Conservation (phyloP, 495 filamentous ascomycete species). For the Neurospora sp. region DNA sequence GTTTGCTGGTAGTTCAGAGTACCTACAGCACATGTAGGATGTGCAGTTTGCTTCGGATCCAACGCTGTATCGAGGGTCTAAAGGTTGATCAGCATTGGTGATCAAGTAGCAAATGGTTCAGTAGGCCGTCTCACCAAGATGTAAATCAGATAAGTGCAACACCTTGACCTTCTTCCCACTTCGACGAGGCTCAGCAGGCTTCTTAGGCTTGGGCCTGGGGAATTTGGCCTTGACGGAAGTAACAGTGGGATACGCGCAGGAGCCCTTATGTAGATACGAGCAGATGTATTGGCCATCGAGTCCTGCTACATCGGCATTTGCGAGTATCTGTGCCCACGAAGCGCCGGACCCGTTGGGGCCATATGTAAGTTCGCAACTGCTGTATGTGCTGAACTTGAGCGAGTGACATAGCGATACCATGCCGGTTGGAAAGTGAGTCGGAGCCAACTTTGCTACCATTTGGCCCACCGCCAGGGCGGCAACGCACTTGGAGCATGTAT, state of each 20-base stretch:
- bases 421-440: conserved; percentile 36
- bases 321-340: conserved; percentile 48
- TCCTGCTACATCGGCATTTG: conserved; percentile 43
- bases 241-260: conserved; percentile 38
- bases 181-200: conserved; percentile 29
- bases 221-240: conserved; percentile 39
- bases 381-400: conserved; percentile 32
- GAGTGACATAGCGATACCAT: conserved; percentile 41
- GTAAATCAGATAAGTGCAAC: conserved; percentile 50
- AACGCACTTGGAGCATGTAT: conserved; percentile 45
- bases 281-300: conserved; percentile 51
- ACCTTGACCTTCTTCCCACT: conserved; percentile 49
- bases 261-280: conserved; percentile 34
- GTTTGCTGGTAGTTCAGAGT: conserved; percentile 17
- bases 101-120: background rate
- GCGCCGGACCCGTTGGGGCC: conserved; percentile 38
- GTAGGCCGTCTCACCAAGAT: conserved; percentile 24
- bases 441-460: conserved; percentile 37
- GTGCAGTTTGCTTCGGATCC: conserved; percentile 49
- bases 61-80: conserved; percentile 46
- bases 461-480: conserved; percentile 41
- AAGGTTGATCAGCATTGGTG: background rate
- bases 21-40: conserved; percentile 43
- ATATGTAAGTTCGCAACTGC: conserved; percentile 37
- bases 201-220: conserved; percentile 45